Conservation (phyloP, 2,329 filamentous ascomycete species). For the Aspergillus melleus region DNA sequence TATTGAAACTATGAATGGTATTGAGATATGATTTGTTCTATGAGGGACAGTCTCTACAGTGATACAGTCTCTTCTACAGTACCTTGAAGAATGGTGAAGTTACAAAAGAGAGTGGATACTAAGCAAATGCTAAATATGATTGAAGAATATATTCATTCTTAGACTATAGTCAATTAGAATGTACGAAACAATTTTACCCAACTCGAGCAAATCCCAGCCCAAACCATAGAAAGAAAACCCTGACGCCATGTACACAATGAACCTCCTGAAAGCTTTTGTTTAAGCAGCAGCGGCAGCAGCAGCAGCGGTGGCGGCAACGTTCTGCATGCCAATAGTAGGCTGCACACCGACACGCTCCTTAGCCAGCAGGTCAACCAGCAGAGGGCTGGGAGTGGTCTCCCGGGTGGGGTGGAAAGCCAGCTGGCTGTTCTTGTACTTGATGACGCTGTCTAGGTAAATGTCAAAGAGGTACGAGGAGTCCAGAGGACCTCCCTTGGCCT, state of each 20-base stretch:
- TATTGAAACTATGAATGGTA: too few species aligned
- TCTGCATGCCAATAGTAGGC: conserved; percentile 59
- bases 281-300: conserved; percentile 25
- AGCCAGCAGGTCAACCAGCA: conserved; percentile 85
- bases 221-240: conserved; percentile 17
- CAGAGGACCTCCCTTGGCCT: conserved; percentile 95
- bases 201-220: conserved; percentile 1
- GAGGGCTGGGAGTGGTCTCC: conserved; percentile 82
- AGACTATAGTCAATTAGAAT: neutral
- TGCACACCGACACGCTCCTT: conserved; percentile 94
- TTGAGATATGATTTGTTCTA: too few species aligned
- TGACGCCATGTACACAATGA: conserved; percentile 15
- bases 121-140: too few species aligned
- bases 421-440: conserved; percentile 83
- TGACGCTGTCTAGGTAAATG: conserved; percentile 87
- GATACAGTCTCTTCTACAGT: too few species aligned
- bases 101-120: too few species aligned
- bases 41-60: too few species aligned
- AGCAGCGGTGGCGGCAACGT: conserved; percentile 37
- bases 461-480: conserved; percentile 97
- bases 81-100: too few species aligned
- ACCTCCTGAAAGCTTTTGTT: conserved; percentile 4
- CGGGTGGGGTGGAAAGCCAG: conserved; percentile 67
- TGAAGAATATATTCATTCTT: too few species aligned
- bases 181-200: neutral